phyloP scores from a whole-genome alignment of 768 basidiomycete species.

The Mycena rebaudengoi region DNA sequence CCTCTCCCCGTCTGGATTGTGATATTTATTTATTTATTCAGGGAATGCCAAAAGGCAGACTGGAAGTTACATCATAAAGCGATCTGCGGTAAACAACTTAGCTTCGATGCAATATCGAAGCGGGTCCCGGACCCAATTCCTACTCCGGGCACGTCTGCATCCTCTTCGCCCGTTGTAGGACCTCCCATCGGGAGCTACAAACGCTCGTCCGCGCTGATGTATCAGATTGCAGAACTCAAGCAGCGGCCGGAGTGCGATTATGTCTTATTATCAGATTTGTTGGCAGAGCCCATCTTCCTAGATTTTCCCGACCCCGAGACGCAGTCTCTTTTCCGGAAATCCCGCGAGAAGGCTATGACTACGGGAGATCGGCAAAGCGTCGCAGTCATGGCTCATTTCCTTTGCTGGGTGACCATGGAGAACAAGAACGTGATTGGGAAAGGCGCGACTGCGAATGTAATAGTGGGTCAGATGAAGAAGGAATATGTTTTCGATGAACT shows the following conservation, averaged over 20 bases:
- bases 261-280: too few relatives aligned
- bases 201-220: not conserved
- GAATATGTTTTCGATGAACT: not conserved
- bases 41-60: conserved; percentile 13
- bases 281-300: too few relatives aligned
- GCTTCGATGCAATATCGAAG: not conserved
- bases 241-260: not conserved
- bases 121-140: too few relatives aligned
- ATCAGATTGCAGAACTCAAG: not conserved
- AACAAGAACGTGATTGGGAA: not conserved
- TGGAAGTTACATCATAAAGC: conserved; percentile 15
- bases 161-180: not conserved
- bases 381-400: not conserved
- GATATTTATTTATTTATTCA: not conserved
- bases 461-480: conserved; percentile 4
- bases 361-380: not conserved
- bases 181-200: not conserved
- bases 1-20: not conserved
- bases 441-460: not conserved
- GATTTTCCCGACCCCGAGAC: not conserved
- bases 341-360: not conserved
- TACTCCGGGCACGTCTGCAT: not conserved
- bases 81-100: conserved; percentile 11
- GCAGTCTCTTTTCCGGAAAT: not conserved
- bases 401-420: not conserved